Percentiles rank a stretch among this genome's conserved stretches.
These are phyloP conservation scores for Uronychia binucleata DNA, from an alignment of 73 alveolate species.

Conservation along the genomic window DNA sequence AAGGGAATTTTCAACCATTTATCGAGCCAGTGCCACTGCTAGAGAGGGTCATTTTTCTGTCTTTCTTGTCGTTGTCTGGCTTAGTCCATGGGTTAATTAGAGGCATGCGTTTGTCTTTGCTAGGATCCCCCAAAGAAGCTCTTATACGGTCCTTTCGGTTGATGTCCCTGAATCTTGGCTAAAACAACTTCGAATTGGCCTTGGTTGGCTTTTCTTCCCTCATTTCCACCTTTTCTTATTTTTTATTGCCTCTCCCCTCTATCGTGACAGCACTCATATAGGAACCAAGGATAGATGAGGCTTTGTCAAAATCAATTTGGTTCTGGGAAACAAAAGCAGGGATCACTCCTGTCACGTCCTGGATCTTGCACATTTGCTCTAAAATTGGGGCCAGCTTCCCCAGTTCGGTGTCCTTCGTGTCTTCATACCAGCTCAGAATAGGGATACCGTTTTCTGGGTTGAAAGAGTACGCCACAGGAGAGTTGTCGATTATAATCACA, in stretches of 20 bases:
- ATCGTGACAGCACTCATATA: neutral
- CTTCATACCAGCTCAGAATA: slow-evolving; percentile 45
- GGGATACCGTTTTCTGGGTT: slow-evolving; percentile 56
- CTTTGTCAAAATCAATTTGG: neutral
- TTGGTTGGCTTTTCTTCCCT: neutral
- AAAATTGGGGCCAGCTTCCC: slow-evolving; percentile 16
- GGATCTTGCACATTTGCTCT: slow-evolving; percentile 12
- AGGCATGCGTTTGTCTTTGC: neutral
- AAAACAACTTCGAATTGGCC: neutral
- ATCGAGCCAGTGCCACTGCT: no score
- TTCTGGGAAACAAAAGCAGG: neutral
- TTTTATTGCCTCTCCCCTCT: neutral
- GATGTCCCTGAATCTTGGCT: neutral
- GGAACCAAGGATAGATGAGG: neutral
- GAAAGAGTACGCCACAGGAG: slow-evolving; percentile 29
- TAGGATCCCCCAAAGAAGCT: neutral
- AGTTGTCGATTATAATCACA: slow-evolving; percentile 60
- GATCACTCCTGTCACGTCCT: slow-evolving; percentile 11
- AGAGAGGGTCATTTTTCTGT: no score
- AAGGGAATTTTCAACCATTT: no score
- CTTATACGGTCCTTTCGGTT: neutral
- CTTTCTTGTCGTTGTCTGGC: no score
- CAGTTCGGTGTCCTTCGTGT: slow-evolving; percentile 36
- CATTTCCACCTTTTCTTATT: neutral
- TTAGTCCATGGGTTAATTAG: neutral